A percentile compares a stretch with the other conserved stretches of the same genome.
Evolutionary conservation across 73 alveolate genomes (phyloP).

Genomic region (Tetrahymena malaccensis): DNA sequence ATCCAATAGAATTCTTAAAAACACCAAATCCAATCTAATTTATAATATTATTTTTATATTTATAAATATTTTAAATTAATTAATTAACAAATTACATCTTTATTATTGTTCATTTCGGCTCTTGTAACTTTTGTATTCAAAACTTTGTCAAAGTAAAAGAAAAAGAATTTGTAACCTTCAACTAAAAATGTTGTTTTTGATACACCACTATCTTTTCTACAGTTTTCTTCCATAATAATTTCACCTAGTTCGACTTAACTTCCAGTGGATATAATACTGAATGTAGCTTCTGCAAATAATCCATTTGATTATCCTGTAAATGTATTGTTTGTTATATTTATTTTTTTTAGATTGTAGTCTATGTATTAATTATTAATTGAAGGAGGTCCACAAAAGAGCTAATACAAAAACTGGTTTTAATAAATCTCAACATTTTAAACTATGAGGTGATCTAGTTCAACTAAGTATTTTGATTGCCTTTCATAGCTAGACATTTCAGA

Average conservation of each 20-base stretch:
- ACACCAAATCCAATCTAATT: neutral
- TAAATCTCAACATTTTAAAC: neutral
- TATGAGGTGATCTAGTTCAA: neutral
- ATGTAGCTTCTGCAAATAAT: neutral
- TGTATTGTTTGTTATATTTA: neutral
- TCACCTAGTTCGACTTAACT: neutral
- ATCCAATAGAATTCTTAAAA: neutral
- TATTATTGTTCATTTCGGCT: neutral
- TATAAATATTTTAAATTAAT: neutral
- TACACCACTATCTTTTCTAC: neutral
- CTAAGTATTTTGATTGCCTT: neutral
- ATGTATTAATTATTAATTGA: neutral
- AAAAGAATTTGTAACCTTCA: neutral
- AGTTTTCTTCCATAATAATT: neutral
- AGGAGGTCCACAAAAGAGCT: neutral
- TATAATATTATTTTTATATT: neutral
- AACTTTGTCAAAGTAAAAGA: neutral
- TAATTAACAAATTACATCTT: neutral
- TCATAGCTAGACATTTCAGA: neutral
- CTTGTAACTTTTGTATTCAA: neutral
- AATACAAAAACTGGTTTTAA: neutral
- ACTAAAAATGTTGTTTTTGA: neutral
- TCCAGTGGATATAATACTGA: neutral
- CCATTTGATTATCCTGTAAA: neutral
- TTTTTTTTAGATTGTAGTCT: neutral